Percentiles rank a stretch among this genome's conserved stretches.
Conservation (phyloP, 1,284 basidiomycete genomes). For the Marasmius fiardii region DNA sequence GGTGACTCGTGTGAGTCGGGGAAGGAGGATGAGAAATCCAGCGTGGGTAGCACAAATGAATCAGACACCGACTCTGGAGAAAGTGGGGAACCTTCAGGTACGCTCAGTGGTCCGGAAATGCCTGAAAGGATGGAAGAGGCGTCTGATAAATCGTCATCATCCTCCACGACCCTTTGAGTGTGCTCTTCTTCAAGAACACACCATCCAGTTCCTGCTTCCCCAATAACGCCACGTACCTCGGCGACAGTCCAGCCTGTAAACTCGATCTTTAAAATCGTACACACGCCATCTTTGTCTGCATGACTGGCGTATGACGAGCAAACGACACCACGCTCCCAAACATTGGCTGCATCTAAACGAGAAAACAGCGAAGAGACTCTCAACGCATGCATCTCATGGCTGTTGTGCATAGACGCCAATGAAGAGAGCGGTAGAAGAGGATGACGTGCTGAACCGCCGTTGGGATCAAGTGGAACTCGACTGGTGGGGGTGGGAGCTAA, state of each 20-base stretch:
- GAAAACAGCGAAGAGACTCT: constrained; percentile 68
- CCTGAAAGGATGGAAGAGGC: constrained; percentile 29
- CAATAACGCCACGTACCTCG: constrained; percentile 61
- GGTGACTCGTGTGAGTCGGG: background rate
- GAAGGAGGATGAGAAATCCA: constrained; percentile 1
- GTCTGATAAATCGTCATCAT: constrained; percentile 28
- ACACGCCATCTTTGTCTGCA: constrained; percentile 38
- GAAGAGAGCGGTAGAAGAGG: constrained; percentile 54
- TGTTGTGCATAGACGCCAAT: constrained; percentile 47
- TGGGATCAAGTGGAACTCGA: constrained; percentile 52
- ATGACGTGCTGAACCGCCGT: constrained; percentile 21
- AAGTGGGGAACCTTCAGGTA: too few species aligned
- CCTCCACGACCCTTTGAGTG: constrained; percentile 16
- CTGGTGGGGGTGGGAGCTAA: constrained; percentile 67
- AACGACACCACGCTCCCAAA: constrained; percentile 59
- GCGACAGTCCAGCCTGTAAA: constrained; percentile 67
- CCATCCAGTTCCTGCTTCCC: constrained; percentile 68
- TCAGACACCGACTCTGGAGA: background rate
- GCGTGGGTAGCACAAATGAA: background rate
- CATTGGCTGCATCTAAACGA: constrained; percentile 59
- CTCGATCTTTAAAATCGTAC: constrained; percentile 61
- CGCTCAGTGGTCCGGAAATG: constrained; percentile 12
- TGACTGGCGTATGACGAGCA: constrained; percentile 51
- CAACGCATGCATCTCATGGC: constrained; percentile 52
- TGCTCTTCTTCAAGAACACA: constrained; percentile 61